Conservation (phyloP, 305 asterid species). For the Fraxinus sp. region DNA sequence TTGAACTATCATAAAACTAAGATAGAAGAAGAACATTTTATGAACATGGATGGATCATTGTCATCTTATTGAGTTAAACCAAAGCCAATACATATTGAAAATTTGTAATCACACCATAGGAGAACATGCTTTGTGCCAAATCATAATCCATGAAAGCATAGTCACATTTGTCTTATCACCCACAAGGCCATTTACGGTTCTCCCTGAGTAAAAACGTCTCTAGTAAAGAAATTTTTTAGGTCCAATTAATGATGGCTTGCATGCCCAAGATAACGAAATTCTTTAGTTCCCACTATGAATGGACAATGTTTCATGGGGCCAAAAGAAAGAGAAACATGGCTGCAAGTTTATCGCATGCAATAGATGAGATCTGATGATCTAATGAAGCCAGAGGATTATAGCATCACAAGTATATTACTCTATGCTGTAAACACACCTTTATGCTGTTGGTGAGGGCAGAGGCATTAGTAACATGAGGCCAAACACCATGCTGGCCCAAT, state of each 20-base stretch:
- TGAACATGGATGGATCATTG: background rate
- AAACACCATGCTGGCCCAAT: slow-evolving; percentile 79
- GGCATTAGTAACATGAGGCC: slow-evolving; percentile 88
- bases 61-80: slow-evolving; percentile 2
- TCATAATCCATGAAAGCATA: background rate
- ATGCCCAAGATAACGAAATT: background rate
- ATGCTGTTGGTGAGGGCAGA: slow-evolving; percentile 77
- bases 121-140: background rate
- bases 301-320: background rate
- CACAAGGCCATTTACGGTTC: background rate
- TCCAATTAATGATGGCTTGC: background rate
- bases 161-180: background rate
- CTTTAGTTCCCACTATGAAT: background rate
- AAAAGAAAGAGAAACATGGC: background rate
- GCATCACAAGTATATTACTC: background rate
- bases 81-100: slow-evolving; percentile 1
- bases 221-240: background rate
- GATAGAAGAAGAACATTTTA: background rate
- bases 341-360: background rate
- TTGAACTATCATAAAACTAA: background rate
- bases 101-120: background rate
- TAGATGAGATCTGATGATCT: background rate
- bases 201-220: background rate
- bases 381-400: background rate
- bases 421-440: slow-evolving; percentile 51